Conservation (phyloP, 2,329 filamentous ascomycete genomes). For the Venturia pyrina region DNA sequence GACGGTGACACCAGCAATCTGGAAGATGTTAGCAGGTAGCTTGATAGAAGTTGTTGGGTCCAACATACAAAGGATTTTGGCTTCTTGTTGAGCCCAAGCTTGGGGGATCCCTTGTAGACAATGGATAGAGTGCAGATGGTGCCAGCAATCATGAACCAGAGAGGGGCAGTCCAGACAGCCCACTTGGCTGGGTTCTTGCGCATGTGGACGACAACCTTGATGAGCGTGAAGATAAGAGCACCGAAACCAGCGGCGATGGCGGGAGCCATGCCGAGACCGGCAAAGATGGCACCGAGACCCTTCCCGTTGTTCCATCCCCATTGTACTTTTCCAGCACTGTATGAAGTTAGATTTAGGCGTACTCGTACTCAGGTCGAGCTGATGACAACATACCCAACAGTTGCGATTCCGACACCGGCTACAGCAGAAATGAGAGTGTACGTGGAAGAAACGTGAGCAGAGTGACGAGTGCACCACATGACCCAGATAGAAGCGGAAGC, state of each 20-base stretch:
- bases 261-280: constrained; percentile 52
- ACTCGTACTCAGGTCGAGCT: too few relatives aligned
- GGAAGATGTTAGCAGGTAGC: constrained; percentile 15
- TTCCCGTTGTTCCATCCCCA: constrained; percentile 54
- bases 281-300: constrained; percentile 52
- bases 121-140: constrained; percentile 52
- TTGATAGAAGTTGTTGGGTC: not conserved
- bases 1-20: constrained; percentile 22
- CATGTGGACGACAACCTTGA: constrained; percentile 61
- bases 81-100: constrained; percentile 34
- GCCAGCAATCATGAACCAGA: constrained; percentile 66
- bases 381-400: constrained; percentile 27
- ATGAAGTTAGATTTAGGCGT: not conserved
- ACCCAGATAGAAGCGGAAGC: constrained; percentile 62
- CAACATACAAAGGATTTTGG: constrained; percentile 15
- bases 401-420: constrained; percentile 36
- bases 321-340: constrained; percentile 34
- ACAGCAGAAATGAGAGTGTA: constrained; percentile 41
- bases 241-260: constrained; percentile 45
- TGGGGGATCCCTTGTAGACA: constrained; percentile 36
- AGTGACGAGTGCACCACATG: constrained; percentile 64
- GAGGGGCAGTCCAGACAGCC: constrained; percentile 65
- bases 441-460: constrained; percentile 46
- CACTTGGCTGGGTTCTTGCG: constrained; percentile 62
- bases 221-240: constrained; percentile 60